phyloP scores from a whole-genome alignment of 305 asterid species.

The Withania somnifera region DNA sequence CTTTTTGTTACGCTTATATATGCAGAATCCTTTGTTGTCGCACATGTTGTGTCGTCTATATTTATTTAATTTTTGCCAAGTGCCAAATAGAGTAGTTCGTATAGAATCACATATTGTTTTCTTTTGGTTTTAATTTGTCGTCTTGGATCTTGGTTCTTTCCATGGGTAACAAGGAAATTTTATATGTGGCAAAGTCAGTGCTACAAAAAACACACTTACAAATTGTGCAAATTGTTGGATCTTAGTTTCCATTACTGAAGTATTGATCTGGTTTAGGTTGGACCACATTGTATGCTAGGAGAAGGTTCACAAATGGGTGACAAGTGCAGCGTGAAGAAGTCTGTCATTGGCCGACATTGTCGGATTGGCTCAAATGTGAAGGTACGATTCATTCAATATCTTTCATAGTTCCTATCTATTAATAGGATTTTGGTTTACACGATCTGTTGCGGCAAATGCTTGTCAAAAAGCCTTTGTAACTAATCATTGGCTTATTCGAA shows the following conservation, averaged over 20 bases:
- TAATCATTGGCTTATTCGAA: no score
- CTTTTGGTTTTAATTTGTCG: not conserved
- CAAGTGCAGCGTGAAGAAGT: conserved; percentile 93
- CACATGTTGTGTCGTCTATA: not conserved
- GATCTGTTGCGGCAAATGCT: no score
- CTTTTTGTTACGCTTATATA: not conserved
- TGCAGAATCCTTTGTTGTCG: not conserved
- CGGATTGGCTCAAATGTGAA: conserved; percentile 96
- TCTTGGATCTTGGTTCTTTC: not conserved
- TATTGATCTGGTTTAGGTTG: conserved; percentile 48
- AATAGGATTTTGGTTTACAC: no score
- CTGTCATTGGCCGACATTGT: conserved; percentile 95
- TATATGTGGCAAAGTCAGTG: not conserved
- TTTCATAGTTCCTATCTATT: no score
- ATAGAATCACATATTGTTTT: not conserved
- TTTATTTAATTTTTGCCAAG: not conserved
- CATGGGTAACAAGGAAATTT: not conserved
- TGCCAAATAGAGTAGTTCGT: not conserved
- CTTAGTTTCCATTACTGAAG: not conserved
- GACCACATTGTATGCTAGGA: conserved; percentile 93
- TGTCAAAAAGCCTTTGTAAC: no score
- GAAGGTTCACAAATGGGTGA: conserved; percentile 97
- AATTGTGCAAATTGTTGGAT: not conserved
- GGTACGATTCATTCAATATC: conserved; percentile 29
- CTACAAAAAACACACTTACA: not conserved